Base-by-base conservation (phyloP, 495 filamentous ascomycete species). In the Tetracladium marchalianum region DNA sequence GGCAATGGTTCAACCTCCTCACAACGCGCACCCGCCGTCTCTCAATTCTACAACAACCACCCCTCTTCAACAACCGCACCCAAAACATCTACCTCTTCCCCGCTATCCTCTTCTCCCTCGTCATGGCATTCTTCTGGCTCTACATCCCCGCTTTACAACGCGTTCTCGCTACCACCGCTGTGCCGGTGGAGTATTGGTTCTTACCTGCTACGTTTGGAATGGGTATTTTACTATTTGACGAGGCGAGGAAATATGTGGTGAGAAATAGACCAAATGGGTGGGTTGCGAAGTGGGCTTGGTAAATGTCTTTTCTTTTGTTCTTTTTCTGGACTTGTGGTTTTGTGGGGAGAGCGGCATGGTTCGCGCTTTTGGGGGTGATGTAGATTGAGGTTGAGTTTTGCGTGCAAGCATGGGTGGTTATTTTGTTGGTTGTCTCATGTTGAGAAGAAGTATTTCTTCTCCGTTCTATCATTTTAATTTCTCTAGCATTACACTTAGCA, bases 1-100 rank as follows among this genome's bases (percentile, higher is more conserved):
- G 22, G 22, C 82, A 86, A 73, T 82, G 75, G 66, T 84, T 83
- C 63, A 84, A 80, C 55, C 67, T 86, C 10, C 68, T 85, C 43
- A 72, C 70, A 5, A 65, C 81, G 5, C 75, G 82, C 13, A 84
- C 78, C 9, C 62, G 78, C 1, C 71, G 77, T n/a, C 69, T 84
- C 34, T 75, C 67, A 41, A 76, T 85, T 44, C 76, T 86, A 53
- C 76, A 82, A 43, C 77, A 82, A 12, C 74, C 78, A 6, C 81
- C 80, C 0, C 53, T 69, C 7, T 73, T 78, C 56, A 78, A 77
- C 49, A 71, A 70, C 45, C 43, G 55, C 8, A 77, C 77, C 0
- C 66, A 72, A 35, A 86, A 85, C 53, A 58, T 71, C 17, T 77
- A 76, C 41, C 66, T 87, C 1, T 76, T 84, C 55, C 81, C 77